Conservation (phyloP, 305 asterid species). For the Fraxinus velutina region DNA sequence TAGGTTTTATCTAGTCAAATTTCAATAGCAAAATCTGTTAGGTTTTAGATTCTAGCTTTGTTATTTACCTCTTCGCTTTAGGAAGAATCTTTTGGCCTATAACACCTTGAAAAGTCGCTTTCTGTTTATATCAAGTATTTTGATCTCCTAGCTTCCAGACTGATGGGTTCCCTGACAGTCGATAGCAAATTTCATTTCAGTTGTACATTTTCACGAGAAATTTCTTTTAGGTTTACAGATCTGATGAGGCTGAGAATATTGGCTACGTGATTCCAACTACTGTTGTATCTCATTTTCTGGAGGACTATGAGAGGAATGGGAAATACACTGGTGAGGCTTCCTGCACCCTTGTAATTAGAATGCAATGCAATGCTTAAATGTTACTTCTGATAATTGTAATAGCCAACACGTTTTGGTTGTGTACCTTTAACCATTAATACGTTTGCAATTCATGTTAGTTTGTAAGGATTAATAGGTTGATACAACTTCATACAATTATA, state of each 20-base stretch:
- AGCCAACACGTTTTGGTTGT: not conserved
- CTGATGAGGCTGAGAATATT: constrained; percentile 94
- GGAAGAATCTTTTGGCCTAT: constrained; percentile 8
- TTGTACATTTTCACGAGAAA: constrained; percentile 39
- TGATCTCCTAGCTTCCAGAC: constrained; percentile 21
- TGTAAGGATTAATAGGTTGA: not conserved
- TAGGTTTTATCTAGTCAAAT: constrained; percentile 26
- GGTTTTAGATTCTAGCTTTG: not conserved
- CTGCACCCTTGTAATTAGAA: constrained; percentile 19
- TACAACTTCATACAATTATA: not conserved
- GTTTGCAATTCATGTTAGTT: not conserved
- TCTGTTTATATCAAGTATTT: not conserved
- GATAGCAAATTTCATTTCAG: not conserved
- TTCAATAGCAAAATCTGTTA: constrained; percentile 3
- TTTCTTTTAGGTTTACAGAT: constrained; percentile 87
- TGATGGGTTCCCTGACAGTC: constrained; percentile 15
- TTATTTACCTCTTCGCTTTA: constrained; percentile 18
- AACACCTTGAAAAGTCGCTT: constrained; percentile 2
- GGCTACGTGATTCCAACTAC: constrained; percentile 94
- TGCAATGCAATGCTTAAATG: not conserved
- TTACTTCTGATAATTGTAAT: not conserved
- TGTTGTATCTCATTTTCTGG: constrained; percentile 95
- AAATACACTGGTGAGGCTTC: constrained; percentile 75
- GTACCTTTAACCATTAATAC: not conserved
- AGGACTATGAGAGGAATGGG: constrained; percentile 87